A percentile compares a stretch with the other conserved stretches of the same genome.
phyloP scores from a whole-genome alignment of 306 rosid species.

The Castanospermum australe region DNA sequence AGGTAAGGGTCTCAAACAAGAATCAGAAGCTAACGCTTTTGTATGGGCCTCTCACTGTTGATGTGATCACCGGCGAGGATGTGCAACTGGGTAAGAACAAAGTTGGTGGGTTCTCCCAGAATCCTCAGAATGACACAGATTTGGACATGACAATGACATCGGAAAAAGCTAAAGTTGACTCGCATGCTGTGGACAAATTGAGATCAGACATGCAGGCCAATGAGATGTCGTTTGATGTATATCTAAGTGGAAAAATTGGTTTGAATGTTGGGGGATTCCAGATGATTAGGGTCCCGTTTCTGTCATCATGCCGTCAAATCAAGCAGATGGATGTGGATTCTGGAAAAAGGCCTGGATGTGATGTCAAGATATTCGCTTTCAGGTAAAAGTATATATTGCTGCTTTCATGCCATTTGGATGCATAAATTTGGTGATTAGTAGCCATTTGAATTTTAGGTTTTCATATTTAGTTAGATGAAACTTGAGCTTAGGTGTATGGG shows the following conservation, averaged over 20 bases:
- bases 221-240: constrained; percentile 16
- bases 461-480: too few relatives aligned
- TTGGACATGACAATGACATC: constrained; percentile 9
- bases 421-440: background rate
- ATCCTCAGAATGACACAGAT: background rate
- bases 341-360: constrained; percentile 11
- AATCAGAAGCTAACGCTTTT: constrained; percentile 27
- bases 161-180: background rate
- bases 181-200: background rate
- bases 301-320: background rate
- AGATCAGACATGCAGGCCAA: background rate
- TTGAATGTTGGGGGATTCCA: background rate
- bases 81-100: background rate
- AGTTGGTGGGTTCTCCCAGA: constrained; percentile 20
- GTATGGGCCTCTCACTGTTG: constrained; percentile 7
- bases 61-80: background rate
- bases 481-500: background rate
- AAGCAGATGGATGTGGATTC: constrained; percentile 11
- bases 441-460: too few relatives aligned
- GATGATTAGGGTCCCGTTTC: background rate
- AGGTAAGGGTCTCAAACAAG: constrained; percentile 26
- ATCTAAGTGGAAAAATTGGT: constrained; percentile 13
- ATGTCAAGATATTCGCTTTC: constrained; percentile 1
- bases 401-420: background rate
- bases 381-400: background rate